These are phyloP conservation scores for Aspergillus tamarii DNA, from an alignment of 2,329 filamentous ascomycete species.

Conservation along the genomic window DNA sequence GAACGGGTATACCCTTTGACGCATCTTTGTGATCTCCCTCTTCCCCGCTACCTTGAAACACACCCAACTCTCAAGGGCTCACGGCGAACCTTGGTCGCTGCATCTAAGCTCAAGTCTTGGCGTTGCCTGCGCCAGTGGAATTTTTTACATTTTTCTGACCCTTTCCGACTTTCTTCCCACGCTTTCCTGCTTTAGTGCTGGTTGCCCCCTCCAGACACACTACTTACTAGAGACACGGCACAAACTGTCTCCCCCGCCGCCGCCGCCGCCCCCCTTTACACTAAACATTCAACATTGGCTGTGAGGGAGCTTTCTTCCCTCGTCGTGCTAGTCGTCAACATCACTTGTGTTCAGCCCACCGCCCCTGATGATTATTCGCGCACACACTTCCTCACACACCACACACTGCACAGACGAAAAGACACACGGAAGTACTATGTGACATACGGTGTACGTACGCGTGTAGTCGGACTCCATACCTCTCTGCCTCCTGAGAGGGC, in stretches of 20 bases:
- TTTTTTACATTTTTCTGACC: conserved; percentile 6
- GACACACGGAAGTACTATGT: conserved; percentile 4
- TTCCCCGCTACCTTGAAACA: conserved; percentile 41
- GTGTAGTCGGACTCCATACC: background rate
- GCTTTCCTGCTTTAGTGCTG: conserved; percentile 24
- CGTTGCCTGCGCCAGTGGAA: conserved; percentile 21
- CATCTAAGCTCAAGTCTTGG: conserved; percentile 35
- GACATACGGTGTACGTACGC: conserved; percentile 11
- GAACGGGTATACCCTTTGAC: conserved; percentile 39
- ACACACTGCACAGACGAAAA: background rate
- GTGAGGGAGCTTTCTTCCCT: conserved; percentile 8
- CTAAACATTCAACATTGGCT: conserved; percentile 10
- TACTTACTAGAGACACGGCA: conserved; percentile 25
- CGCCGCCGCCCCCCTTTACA: conserved; percentile 9
- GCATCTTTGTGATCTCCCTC: conserved; percentile 33
- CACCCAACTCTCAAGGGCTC: conserved; percentile 19
- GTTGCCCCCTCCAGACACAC: conserved; percentile 14
- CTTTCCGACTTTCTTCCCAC: conserved; percentile 20
- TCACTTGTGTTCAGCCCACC: conserved; percentile 6
- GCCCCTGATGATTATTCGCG: conserved; percentile 12
- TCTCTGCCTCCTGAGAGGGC: background rate
- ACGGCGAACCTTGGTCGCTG: conserved; percentile 37
- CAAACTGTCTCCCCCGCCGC: conserved; percentile 17
- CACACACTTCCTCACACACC: background rate
- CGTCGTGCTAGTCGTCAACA: background rate